Evolutionary conservation across 176 grass and related monocot species (phyloP), one percentile per base, ranked within the genome.

Genomic region (Pharus latifolius): DNA sequence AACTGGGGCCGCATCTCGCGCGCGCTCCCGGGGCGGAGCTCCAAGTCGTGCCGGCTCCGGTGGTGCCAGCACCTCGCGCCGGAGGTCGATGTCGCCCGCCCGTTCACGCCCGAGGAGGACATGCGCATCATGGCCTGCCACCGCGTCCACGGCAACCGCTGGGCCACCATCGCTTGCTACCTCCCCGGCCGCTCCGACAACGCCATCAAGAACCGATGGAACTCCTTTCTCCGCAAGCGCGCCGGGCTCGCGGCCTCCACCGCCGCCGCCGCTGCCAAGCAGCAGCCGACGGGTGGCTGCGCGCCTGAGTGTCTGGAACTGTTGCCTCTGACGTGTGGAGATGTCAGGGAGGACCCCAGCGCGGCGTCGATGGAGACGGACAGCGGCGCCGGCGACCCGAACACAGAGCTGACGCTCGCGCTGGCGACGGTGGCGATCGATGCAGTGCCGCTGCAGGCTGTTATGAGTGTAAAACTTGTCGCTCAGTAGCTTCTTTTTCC

Each of bases 121-220:
- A 41, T 13, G 10, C 4, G 11, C 30, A 84, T 90, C 68, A 2
- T 87, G 58, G 12, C 0, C n/a, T 10, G 33, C 75, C 84, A 87
- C 49, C 10, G 40, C 19, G 0, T 7, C 32, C 50, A 63, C 55
- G 77, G 83, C 45, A 96, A 82, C 87, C 86, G 81, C 73, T 96
- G 91, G 91, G 65, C 91, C 62, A 91, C 84, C 57, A 96, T 96
- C 79, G 84, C 91, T 15, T 34, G 61, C n/a, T 77, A 78, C 58
- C 75, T 96, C 58, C 80, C 75, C 7, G 92, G 92, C 54, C 92
- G 92, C 80, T 83, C 88, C n/a, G 92, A 96, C 68, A 96, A 96
- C 58, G 82, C 92, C 50, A 50, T 96, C 76, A 96, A 96, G 76
- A 96, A 96, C 51, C 88, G 87, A 62, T 96, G 87, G 91, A 82